Conservation (phyloP, 345 rosid species). For the Bretschneidera sinensis region DNA sequence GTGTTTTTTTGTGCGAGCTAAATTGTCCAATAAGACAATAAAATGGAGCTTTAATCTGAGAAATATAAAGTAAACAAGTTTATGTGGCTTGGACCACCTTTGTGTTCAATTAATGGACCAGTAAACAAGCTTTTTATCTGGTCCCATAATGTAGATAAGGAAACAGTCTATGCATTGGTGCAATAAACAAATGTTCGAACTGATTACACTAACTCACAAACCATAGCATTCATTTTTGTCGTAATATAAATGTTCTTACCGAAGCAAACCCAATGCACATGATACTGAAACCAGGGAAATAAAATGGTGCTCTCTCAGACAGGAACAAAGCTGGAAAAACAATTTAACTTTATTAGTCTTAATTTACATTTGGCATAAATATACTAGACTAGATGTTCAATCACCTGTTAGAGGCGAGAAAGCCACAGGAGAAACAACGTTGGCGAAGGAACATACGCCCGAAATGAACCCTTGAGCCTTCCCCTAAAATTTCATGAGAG, state of each 20-base stretch:
- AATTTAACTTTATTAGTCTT: conserved; percentile 12
- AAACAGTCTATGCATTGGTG: neutral
- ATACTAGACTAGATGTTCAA: neutral
- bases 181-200: neutral
- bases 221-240: neutral
- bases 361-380: neutral
- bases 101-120: neutral
- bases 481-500: conserved; percentile 41
- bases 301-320: conserved; percentile 71
- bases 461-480: conserved; percentile 91
- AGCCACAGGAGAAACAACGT: conserved; percentile 59
- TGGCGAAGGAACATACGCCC: conserved; percentile 71
- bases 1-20: no score
- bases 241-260: conserved; percentile 35
- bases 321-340: conserved; percentile 67
- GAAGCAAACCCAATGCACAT: conserved; percentile 63
- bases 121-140: neutral
- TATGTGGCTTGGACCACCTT: neutral
- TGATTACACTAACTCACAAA: neutral
- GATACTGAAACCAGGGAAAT: conserved; percentile 89
- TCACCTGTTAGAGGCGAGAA: conserved; percentile 89
- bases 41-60: no score
- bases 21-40: no score
- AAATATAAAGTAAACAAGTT: neutral
- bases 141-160: no score